These are phyloP conservation scores for Bipolaris oryzae DNA, from an alignment of 2,329 filamentous ascomycete genomes.

Conservation along the genomic window DNA sequence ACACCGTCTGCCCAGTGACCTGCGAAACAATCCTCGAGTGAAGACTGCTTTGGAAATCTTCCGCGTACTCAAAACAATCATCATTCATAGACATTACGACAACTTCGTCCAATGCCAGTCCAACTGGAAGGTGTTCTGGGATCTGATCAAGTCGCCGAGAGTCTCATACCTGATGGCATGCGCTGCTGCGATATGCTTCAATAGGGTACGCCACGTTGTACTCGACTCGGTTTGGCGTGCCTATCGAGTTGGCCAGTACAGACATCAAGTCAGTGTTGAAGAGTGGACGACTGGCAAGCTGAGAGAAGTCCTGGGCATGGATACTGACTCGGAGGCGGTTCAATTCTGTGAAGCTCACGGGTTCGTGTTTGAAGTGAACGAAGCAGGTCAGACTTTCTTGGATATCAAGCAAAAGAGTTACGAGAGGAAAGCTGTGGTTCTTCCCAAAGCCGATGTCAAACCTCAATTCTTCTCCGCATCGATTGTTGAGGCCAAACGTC, in stretches of 20 bases:
- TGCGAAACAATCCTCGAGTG: constrained; percentile 60
- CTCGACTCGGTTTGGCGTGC: constrained; percentile 62
- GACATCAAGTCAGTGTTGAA: constrained; percentile 45
- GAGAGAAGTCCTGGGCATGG: constrained; percentile 60
- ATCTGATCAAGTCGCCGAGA: constrained; percentile 58
- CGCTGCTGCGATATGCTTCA: constrained; percentile 68
- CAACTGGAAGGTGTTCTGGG: constrained; percentile 65
- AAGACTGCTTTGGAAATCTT: constrained; percentile 63
- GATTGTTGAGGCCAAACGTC: constrained; percentile 65
- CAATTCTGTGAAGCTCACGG: constrained; percentile 61
- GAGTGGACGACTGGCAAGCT: constrained; percentile 64
- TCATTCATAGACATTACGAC: constrained; percentile 56
- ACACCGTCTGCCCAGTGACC: constrained; percentile 59
- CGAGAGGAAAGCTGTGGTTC: constrained; percentile 24
- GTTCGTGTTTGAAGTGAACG: constrained; percentile 56
- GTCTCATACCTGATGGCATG: constrained; percentile 69
- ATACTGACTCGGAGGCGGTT: constrained; percentile 59
- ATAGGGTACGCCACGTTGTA: constrained; percentile 61
- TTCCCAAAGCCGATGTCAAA: constrained; percentile 31
- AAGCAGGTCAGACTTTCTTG: constrained; percentile 57
- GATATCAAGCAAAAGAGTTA: constrained; percentile 58
- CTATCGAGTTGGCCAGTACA: constrained; percentile 59
- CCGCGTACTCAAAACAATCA: constrained; percentile 60
- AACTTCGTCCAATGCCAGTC: constrained; percentile 61
- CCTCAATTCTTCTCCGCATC: constrained; percentile 60